Evolutionary conservation across 2,329 filamentous ascomycete genomes (phyloP).

Genomic region (Penicillium sumatraense): DNA sequence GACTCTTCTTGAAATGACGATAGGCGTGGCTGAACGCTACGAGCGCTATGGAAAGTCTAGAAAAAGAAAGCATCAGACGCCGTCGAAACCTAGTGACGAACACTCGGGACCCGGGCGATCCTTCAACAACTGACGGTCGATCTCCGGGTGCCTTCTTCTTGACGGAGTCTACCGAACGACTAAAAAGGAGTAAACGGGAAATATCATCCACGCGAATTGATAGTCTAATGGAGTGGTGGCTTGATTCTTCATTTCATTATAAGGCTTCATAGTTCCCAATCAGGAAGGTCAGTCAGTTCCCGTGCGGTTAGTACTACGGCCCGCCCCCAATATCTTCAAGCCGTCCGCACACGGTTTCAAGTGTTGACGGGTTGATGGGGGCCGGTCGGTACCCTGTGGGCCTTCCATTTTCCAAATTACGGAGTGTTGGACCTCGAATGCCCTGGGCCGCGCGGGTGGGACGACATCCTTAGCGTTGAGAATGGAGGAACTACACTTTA

Average conservation of each 20-base stretch:
- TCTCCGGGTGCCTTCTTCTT: background rate
- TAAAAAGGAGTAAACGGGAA: background rate
- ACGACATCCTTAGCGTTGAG: background rate
- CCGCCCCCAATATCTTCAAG: conserved; percentile 7
- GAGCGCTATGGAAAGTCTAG: conserved; percentile 10
- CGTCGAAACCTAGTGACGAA: conserved; percentile 9
- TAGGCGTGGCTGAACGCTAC: conserved; percentile 5
- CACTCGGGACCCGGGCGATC: background rate
- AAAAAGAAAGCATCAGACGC: conserved; percentile 8
- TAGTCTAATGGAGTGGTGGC: background rate
- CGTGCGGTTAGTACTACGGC: background rate
- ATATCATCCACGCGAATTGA: conserved; percentile 3
- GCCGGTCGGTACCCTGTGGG: background rate
- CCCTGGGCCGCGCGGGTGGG: background rate
- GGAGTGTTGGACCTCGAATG: background rate
- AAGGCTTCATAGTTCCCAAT: conserved; percentile 9
- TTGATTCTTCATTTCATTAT: conserved; percentile 2
- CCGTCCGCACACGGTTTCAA: background rate
- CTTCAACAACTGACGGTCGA: background rate
- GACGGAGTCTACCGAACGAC: background rate
- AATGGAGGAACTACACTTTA: background rate
- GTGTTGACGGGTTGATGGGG: background rate
- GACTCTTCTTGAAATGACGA: conserved; percentile 5
- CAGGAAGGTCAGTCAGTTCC: conserved; percentile 6
- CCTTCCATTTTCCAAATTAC: background rate